Base-by-base conservation (phyloP, 257 asterid species). In the Solanum bulbocastanum region DNA sequence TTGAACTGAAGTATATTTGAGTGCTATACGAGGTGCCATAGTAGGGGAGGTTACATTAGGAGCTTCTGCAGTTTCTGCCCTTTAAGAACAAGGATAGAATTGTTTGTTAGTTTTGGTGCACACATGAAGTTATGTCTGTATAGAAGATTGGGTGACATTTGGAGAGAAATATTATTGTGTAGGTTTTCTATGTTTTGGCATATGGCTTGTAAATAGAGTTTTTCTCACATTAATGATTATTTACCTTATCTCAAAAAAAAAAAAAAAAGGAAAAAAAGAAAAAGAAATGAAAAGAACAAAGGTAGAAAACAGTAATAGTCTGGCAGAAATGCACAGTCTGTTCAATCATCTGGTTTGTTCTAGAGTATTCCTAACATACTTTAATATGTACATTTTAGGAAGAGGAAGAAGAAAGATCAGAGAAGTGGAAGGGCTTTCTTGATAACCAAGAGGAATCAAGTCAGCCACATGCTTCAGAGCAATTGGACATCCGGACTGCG, bases 391-490 rank as follows among this genome's bases (percentile, higher is more conserved):
- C 83, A 23, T 27, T 91, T 83, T 91, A 96, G 99, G 96, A 93
- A 87, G 99, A 96, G 93, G 99, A 96, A 92, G 94, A 78, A 87
- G 99, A 96, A 94, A 92, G 99, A 88, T 89, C 87, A 87, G 87
- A 88, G 79, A 96, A 94, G 92, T 96, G 99, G 99, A 94, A 91
- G 90, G 25, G 33, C 81, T 96, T 96, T 91, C 96, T 96, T 52
- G 90, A 91, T 92, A 95, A 92, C 85, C 97, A 92, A 87, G 91
- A 83, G 83, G 93, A 82, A 84, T 86, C 92, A 76, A 87, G 88
- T 68, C 88, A 83, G 83, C 84, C 86, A 49, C 90, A 89, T 49
- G 74, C 23, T 60, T 85, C 90, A 23, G 87, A 87, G 62, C 92
- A 90, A 87, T 93, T 90, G 40, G 87, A 82, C 37, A 40, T 36